Percentiles rank a stretch among this genome's conserved stretches.
Conservation (phyloP, 2,329 filamentous ascomycete species). For the Sclerotinia glacialis region DNA sequence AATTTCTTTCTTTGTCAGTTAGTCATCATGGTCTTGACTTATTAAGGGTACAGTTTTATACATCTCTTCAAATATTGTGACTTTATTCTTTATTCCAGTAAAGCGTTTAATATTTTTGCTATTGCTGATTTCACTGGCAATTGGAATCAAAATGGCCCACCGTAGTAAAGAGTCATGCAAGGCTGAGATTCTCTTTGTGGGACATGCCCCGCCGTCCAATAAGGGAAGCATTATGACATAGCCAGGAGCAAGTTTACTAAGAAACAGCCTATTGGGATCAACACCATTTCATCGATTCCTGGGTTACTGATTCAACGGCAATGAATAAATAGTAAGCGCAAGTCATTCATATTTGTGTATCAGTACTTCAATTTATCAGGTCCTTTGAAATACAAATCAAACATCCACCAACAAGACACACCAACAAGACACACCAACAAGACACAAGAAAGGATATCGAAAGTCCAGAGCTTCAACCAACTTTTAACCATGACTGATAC, state of each 20-base stretch:
- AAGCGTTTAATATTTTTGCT: neutral
- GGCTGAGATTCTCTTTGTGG: conserved; percentile 20
- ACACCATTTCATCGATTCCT: conserved; percentile 9
- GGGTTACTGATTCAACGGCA: neutral
- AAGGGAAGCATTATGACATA: conserved; percentile 16
- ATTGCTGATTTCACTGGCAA: neutral
- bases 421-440: neutral
- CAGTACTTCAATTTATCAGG: neutral
- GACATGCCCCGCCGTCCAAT: conserved; percentile 21
- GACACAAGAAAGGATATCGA: neutral
- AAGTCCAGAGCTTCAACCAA: conserved; percentile 1
- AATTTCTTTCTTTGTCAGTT: no score
- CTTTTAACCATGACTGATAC: conserved; percentile 55
- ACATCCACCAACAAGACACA: neutral
- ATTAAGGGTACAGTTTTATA: no score
- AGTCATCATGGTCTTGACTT: no score
- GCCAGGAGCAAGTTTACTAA: conserved; percentile 2
- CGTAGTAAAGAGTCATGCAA: conserved; percentile 9
- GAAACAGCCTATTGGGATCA: conserved; percentile 17
- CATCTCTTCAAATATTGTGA: neutral
- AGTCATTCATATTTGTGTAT: neutral
- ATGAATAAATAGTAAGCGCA: neutral
- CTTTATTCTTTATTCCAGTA: neutral
- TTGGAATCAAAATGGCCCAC: neutral
- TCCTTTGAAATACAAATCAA: neutral